Evolutionary conservation across 169 alveolate species (phyloP).

Genomic region (Babesia bovis): DNA sequence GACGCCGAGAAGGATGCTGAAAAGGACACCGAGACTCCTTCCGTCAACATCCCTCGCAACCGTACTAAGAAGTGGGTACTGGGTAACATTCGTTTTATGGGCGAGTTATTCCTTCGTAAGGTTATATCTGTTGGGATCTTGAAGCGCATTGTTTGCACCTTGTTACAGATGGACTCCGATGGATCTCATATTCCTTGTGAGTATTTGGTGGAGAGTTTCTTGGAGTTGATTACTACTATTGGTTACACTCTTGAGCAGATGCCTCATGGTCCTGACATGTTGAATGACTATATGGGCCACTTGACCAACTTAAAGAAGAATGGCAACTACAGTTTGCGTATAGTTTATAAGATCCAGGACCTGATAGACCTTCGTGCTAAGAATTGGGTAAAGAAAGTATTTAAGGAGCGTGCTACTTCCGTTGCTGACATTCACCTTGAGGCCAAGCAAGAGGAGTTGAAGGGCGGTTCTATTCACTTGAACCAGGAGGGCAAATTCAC

Average conservation of each 20-base stretch:
- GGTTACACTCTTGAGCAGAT: conserved; percentile 84
- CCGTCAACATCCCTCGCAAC: conserved; percentile 52
- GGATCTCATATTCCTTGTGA: conserved; percentile 79
- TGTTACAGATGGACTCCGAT: conserved; percentile 62
- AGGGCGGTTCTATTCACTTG: conserved; percentile 84
- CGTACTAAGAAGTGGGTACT: conserved; percentile 77
- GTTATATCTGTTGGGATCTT: conserved; percentile 82
- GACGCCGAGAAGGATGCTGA: conserved; percentile 60
- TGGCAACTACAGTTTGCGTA: conserved; percentile 80
- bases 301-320: conserved; percentile 76
- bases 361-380: conserved; percentile 82
- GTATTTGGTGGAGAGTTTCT: conserved; percentile 84
- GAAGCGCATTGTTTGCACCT: conserved; percentile 80
- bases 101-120: conserved; percentile 84
- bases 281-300: conserved; percentile 85
- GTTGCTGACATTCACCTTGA: conserved; percentile 81
- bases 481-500: conserved; percentile 86
- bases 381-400: conserved; percentile 85
- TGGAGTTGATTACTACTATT: conserved; percentile 82
- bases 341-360: conserved; percentile 84
- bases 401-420: conserved; percentile 87
- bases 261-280: conserved; percentile 76
- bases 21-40: conserved; percentile 41
- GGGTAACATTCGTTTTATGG: conserved; percentile 86
- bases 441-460: conserved; percentile 83